Base-by-base conservation (phyloP, 2,329 filamentous ascomycete genomes). In the Lecanicillium sp. region DNA sequence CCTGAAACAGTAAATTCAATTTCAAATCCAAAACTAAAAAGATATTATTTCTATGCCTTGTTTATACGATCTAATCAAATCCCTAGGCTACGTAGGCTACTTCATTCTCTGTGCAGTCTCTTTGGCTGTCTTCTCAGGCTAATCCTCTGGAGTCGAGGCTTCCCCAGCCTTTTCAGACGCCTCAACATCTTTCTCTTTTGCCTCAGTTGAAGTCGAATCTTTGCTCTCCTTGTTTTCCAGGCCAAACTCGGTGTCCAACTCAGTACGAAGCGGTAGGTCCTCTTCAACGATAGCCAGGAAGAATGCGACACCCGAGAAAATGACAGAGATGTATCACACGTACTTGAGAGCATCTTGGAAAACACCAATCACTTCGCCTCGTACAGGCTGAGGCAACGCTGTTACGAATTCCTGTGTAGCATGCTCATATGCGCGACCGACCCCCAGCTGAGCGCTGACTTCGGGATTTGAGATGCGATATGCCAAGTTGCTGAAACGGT, bases 171-270 rank as follows among this genome's bases (percentile, higher is more conserved):
- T 28, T 8, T 28, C 25, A 8, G 25, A 28, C 8, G 25, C 25
- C 25, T 28, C 25, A 28, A 28, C 25, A 13, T 28, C 25, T 13
- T 28, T 28, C 25, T 28, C 25, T 13, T 28, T 28, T 13, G 25
- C 25, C 8, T 13, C 25, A 28, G 25, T 28, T 28, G 25, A 28
- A 13, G 25, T 28, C 25, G 25, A 28, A 35, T 29, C 34, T 19
- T 36, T 17, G 33, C 20, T 30, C 2, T 30, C 28, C n/a, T n/a
- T n/a, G n/a, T n/a, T n/a, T n/a, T n/a, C 17, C 18, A 42, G 3
- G 3, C 54, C 53, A 35, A 46, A 57, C 19, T 55, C 40, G 0
- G 54, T 57, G 13, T 57, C 47, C 13, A 57, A 38, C 5, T 52
- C 49, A 15, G 47, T 48, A 2, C 54, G 41, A 9, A 59, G 31